Evolutionary conservation across 169 alveolate species (phyloP), one percentile per base, ranked within the genome.

Genomic region (Toxoplasma gondii): DNA sequence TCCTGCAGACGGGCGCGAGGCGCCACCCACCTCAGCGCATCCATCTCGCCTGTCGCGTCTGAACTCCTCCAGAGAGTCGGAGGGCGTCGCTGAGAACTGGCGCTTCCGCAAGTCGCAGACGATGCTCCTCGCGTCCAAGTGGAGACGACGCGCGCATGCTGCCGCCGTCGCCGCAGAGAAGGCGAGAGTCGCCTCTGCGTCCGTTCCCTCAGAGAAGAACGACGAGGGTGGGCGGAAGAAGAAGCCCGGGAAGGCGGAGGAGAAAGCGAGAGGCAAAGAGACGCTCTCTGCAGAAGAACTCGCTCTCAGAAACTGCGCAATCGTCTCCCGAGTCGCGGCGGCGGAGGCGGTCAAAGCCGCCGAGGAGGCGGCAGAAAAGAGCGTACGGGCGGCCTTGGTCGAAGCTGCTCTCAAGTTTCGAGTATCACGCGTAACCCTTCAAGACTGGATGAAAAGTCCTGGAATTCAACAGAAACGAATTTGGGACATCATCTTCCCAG

Each of bases 401-500:
- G 84, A 74, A n/a, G 44, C 45, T n/a, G 84, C 39, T 9, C 45
- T 74, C 84, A 74, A 74, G n/a, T 74, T 74, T n/a, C 22, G 84
- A n/a, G 19, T 36, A 44, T 34, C 84, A 1, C 2, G 22, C 16
- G 49, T 74, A 44, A 31, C 45, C 1, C 84, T 74, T 12, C 1
- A 16, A 17, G 49, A 36, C 16, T 74, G 84, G 84, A 74, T 74
- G 84, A 34, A 31, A 16, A 2, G 17, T 4, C 84, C 38, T 4
- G 44, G 84, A 9, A 22, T 74, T 19, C 84, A 31, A 31, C 39
- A 36, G 10, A 22, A n/a, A n/a, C 84, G 84, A 16, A 36, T 74
- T 12, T 74, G 84, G 84, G 84, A 74, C 19, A 44, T 74, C 44
- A 36, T 74, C 84, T n/a, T 74, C n/a, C 84, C 84, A 34, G 84